These are phyloP conservation scores for Medicago ruthenica DNA, from an alignment of 306 rosid genomes.

Conservation along the genomic window DNA sequence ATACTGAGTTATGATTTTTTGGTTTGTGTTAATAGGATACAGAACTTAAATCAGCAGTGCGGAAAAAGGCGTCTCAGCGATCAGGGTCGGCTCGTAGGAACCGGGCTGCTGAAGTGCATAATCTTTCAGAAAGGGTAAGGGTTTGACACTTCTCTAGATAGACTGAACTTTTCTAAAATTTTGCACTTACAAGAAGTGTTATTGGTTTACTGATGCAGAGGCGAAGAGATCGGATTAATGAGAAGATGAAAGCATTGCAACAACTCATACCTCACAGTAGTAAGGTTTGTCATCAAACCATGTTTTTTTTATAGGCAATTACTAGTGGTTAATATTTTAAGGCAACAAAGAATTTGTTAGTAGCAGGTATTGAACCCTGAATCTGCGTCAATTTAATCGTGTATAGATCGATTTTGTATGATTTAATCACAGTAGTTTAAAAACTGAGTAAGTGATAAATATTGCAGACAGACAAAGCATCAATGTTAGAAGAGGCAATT, in stretches of 20 bases:
- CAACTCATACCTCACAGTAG: constrained; percentile 93
- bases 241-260: constrained; percentile 89
- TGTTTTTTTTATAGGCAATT: too few relatives aligned
- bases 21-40: constrained; percentile 57
- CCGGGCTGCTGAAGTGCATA: constrained; percentile 95
- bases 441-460: constrained; percentile 31
- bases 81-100: constrained; percentile 68
- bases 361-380: background rate
- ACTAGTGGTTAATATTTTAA: too few relatives aligned
- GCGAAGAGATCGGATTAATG: constrained; percentile 92
- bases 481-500: constrained; percentile 94
- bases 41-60: constrained; percentile 68
- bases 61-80: constrained; percentile 61
- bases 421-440: constrained; percentile 22
- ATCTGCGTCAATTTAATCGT: background rate
- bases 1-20: constrained; percentile 20
- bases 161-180: constrained; percentile 2
- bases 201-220: constrained; percentile 55
- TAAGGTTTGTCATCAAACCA: constrained; percentile 60
- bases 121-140: constrained; percentile 88
- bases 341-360: too few relatives aligned
- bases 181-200: background rate
- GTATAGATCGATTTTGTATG: constrained; percentile 10
- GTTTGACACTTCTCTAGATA: constrained; percentile 3
- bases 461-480: constrained; percentile 94